phyloP scores from a whole-genome alignment of 176 grass and related monocot genomes.

The Bolboschoenus planiculmis region DNA sequence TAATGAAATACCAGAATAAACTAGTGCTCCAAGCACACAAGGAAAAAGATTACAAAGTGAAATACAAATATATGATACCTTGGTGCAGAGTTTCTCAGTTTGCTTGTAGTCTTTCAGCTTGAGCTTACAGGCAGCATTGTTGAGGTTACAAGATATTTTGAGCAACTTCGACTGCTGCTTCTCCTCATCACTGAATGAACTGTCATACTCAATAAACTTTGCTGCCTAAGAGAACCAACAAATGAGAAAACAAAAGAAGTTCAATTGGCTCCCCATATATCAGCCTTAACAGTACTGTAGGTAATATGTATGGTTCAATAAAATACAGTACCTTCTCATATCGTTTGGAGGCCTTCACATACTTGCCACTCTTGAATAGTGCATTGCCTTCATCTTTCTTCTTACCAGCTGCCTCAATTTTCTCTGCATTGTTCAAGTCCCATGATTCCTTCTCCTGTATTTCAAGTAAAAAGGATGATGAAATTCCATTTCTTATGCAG shows the following conservation, averaged over 20 bases:
- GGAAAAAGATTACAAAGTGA: not conserved
- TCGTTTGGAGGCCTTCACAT: slow-evolving; percentile 63
- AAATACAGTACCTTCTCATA: slow-evolving; percentile 72
- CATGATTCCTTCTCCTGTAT: slow-evolving; percentile 89
- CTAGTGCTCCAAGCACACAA: not conserved
- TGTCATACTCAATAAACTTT: slow-evolving; percentile 76
- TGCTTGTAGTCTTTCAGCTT: slow-evolving; percentile 91
- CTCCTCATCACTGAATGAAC: slow-evolving; percentile 80
- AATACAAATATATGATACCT: slow-evolving; percentile 36
- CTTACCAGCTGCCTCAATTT: slow-evolving; percentile 67
- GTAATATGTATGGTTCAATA: not conserved
- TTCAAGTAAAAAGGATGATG: slow-evolving; percentile 9
- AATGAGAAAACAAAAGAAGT: not conserved
- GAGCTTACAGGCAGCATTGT: slow-evolving; percentile 93
- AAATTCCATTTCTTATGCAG: not conserved
- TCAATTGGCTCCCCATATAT: not conserved
- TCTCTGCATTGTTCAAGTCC: slow-evolving; percentile 90
- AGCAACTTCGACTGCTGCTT: slow-evolving; percentile 82
- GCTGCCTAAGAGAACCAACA: slow-evolving; percentile 45
- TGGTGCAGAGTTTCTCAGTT: slow-evolving; percentile 71
- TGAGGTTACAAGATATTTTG: slow-evolving; percentile 84
- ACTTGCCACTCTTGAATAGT: slow-evolving; percentile 76
- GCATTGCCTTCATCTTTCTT: slow-evolving; percentile 95
- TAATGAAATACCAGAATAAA: not conserved
- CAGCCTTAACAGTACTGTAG: not conserved